Base-by-base conservation (phyloP, 139 green algal genomes). In the Microglena sp. region DNA sequence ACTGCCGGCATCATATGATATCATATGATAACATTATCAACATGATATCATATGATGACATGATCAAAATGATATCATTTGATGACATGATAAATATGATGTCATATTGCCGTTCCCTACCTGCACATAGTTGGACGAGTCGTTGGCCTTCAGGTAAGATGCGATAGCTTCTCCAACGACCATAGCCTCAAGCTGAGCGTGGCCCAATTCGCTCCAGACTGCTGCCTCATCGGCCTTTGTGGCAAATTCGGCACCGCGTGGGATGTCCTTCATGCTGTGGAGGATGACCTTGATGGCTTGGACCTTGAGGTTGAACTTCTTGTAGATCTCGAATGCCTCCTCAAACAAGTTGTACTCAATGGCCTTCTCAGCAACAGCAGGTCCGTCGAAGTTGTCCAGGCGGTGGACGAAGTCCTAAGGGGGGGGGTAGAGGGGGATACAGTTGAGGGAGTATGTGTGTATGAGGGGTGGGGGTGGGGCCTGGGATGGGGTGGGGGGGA, bases 271-370 rank as follows among this genome's bases (percentile, higher is more conserved):
- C 28, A 96, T 62, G 68, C 96, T 83, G n/a, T 96, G 87, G 45
- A 99, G 73, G 61, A 99, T 78, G 62, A 98, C 92, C 36, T 60
- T 60, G 66, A 72, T 45, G 22, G 66, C 66, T 24, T 72, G 28
- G 29, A 40, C 29, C 58, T 65, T 91, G 15, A 89, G 76, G 33
- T 85, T 79, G 62, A 96, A 97, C 85, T 99, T 99, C 70, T 89
- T 87, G 87, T 95, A 99, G 66, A 99, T 99, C 62, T 95, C 91
- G 71, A 97, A 98, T 1, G 93, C 94, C 77, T 98, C 94, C 77
- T 99, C 94, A 65, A 88, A 94, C 68, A 95, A 81, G 53, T 89
- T 83, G 68, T 91, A 88, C 58, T 85, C 78, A 69, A 88, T 79
- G 3, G 85, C 84, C 70, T 95, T 95, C 75, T 96, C 88, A 5